These are phyloP conservation scores for Phytophthora hybrid DNA, from an alignment of 352 stramenopile genomes.

Conservation along the genomic window DNA sequence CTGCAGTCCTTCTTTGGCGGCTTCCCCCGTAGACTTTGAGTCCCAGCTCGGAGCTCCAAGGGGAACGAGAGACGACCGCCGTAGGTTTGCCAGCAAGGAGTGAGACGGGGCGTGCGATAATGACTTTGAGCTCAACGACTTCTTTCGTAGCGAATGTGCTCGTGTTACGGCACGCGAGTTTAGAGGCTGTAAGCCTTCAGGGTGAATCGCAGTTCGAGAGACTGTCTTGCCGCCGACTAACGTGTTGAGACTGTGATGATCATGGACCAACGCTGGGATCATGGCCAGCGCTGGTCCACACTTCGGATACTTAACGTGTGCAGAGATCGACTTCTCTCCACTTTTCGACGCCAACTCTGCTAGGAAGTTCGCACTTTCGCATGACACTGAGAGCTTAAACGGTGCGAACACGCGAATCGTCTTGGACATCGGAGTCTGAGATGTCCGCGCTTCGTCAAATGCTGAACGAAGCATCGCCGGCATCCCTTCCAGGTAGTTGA, in stretches of 20 bases:
- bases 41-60: not conserved
- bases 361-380: not conserved
- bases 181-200: not conserved
- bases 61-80: not conserved
- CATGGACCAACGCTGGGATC: not conserved
- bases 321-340: not conserved
- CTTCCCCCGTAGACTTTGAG: slow-evolving; percentile 1
- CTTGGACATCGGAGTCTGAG: too few relatives aligned
- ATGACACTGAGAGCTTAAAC: not conserved
- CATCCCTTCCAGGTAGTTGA: slow-evolving; percentile 8
- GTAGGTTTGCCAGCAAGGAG: not conserved
- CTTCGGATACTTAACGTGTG: not conserved
- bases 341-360: not conserved
- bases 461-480: not conserved
- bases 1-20: slow-evolving; percentile 6
- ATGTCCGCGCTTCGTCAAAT: not conserved
- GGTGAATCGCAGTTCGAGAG: not conserved
- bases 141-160: not conserved
- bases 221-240: not conserved
- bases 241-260: too few relatives aligned
- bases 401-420: slow-evolving; percentile 5
- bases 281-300: not conserved
- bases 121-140: not conserved
- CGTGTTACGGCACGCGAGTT: not conserved
- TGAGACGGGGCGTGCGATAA: not conserved